These are phyloP conservation scores for Amaranthus cruentus DNA, from an alignment of 148 eudicot species.

Conservation along the genomic window DNA sequence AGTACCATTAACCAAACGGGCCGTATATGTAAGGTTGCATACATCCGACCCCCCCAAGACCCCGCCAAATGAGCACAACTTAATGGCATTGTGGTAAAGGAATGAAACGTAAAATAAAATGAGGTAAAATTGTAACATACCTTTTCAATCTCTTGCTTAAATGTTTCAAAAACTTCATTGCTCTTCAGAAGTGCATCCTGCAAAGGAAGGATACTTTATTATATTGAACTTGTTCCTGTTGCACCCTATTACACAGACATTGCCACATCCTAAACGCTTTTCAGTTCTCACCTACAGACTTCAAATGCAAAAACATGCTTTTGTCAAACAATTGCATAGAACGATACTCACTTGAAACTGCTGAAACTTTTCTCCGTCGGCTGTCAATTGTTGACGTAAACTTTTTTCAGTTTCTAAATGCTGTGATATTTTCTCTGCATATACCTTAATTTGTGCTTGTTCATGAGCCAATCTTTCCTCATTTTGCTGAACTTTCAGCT, in stretches of 20 bases:
- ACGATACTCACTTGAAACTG: slow-evolving; percentile 69
- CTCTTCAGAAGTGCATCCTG: slow-evolving; percentile 97
- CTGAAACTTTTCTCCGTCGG: slow-evolving; percentile 96
- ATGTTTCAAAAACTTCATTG: slow-evolving; percentile 94
- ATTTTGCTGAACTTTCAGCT: slow-evolving; percentile 74
- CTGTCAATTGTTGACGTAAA: slow-evolving; percentile 77
- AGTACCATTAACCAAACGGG: too few relatives aligned
- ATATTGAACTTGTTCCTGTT: not conserved
- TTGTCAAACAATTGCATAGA: not conserved
- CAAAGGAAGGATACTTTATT: not conserved
- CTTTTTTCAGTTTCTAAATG: slow-evolving; percentile 77
- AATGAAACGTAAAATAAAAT: not conserved
- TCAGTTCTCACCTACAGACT: not conserved
- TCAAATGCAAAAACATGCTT: not conserved
- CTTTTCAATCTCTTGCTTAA: slow-evolving; percentile 95
- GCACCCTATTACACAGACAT: slow-evolving; percentile 1
- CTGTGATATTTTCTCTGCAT: slow-evolving; percentile 85
- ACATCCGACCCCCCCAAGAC: too few relatives aligned
- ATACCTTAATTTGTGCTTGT: slow-evolving; percentile 75
- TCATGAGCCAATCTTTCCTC: slow-evolving; percentile 78
- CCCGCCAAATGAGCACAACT: too few relatives aligned
- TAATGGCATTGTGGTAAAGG: too few relatives aligned
- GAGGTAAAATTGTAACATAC: slow-evolving; percentile 28
- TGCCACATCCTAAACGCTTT: not conserved
- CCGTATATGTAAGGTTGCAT: too few relatives aligned